Percentiles rank a stretch among this genome's conserved stretches.
phyloP scores from a whole-genome alignment of 495 filamentous ascomycete species.

The Aspergillus conjunctus region DNA sequence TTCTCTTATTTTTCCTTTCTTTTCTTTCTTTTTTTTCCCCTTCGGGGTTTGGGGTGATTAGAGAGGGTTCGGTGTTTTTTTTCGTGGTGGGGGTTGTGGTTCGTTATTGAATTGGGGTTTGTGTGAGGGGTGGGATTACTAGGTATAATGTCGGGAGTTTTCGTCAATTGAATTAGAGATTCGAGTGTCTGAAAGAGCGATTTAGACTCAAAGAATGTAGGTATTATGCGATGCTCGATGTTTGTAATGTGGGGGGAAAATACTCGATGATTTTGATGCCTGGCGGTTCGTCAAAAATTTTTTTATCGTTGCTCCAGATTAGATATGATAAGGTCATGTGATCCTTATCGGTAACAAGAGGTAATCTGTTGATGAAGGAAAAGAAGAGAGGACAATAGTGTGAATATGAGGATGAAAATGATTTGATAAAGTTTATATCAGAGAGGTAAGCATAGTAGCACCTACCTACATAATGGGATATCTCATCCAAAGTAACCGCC shows the following conservation, averaged over 20 bases:
- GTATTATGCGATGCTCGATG: neutral
- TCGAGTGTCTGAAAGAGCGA: no score
- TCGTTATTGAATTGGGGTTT: no score
- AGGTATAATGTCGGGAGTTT: no score
- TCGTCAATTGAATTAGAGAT: no score
- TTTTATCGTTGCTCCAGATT: conserved; percentile 25
- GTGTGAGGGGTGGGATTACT: no score
- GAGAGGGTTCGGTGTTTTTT: conserved; percentile 7
- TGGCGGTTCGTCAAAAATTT: neutral
- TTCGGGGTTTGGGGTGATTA: neutral
- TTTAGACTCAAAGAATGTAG: no score
- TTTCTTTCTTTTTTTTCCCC: conserved; percentile 2
- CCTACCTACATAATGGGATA: conserved; percentile 18
- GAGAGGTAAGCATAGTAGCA: neutral
- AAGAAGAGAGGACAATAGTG: neutral
- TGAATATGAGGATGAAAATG: neutral
- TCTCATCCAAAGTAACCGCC: conserved; percentile 16
- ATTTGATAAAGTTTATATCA: neutral
- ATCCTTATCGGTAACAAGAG: conserved; percentile 1
- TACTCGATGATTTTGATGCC: neutral
- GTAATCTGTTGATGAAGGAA: neutral
- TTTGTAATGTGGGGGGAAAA: neutral
- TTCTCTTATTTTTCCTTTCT: neutral
- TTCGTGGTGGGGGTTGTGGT: neutral
- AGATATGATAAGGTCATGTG: conserved; percentile 33